phyloP scores from a whole-genome alignment of 2,329 filamentous ascomycete genomes.

The Fonsecaea pugnacius region DNA sequence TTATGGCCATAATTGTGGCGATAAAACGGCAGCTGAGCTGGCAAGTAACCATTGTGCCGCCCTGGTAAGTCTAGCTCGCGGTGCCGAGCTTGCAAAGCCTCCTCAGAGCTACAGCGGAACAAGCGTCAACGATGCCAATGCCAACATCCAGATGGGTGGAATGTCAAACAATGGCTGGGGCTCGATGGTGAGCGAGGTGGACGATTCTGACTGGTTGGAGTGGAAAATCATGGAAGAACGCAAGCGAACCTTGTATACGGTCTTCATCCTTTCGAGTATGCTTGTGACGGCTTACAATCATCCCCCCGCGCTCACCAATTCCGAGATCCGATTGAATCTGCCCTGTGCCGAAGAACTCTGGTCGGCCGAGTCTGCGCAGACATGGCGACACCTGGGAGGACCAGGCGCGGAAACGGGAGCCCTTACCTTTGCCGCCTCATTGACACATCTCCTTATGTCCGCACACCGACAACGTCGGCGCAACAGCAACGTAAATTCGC shows the following conservation, averaged over 20 bases:
- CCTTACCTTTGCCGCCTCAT: slow-evolving; percentile 78
- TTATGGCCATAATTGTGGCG: slow-evolving; percentile 91
- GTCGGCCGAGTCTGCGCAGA: slow-evolving; percentile 78
- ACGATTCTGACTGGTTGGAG: slow-evolving; percentile 78
- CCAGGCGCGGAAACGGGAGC: slow-evolving; percentile 70
- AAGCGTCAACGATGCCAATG: slow-evolving; percentile 41
- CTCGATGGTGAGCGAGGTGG: slow-evolving; percentile 45
- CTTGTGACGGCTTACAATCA: slow-evolving; percentile 93
- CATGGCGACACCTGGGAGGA: slow-evolving; percentile 79
- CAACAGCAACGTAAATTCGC: slow-evolving; percentile 36
- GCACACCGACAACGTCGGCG: slow-evolving; percentile 63
- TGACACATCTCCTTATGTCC: slow-evolving; percentile 78
- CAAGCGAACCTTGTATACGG: slow-evolving; percentile 87
- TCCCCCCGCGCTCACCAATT: slow-evolving; percentile 86
- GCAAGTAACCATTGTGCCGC: slow-evolving; percentile 90
- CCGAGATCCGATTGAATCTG: slow-evolving; percentile 84
- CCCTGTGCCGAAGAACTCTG: slow-evolving; percentile 94
- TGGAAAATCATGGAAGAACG: slow-evolving; percentile 91
- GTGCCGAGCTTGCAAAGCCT: slow-evolving; percentile 73
- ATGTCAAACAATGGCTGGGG: slow-evolving; percentile 51
- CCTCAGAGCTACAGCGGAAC: slow-evolving; percentile 31
- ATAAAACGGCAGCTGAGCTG: slow-evolving; percentile 87
- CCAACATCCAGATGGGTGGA: slow-evolving; percentile 47
- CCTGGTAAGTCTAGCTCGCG: slow-evolving; percentile 85
- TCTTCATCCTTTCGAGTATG: slow-evolving; percentile 89